Percentiles rank a stretch among this genome's conserved stretches.
Evolutionary conservation across 208 protist genomes (phyloP).

Genomic region (Leishmania tarentolae): DNA sequence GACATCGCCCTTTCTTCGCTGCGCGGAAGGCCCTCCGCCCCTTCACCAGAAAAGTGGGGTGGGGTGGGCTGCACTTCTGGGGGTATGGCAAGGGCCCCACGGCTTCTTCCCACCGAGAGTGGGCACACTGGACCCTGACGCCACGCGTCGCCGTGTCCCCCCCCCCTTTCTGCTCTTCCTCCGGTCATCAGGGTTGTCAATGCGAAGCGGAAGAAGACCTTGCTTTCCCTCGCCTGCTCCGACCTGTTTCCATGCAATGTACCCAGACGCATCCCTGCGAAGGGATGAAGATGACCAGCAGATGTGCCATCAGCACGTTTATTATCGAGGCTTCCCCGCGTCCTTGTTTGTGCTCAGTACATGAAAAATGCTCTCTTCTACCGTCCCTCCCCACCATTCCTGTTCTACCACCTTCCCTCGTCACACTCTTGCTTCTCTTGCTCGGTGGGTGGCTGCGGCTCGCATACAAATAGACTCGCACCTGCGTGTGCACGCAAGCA

Average conservation of each 20-base stretch:
- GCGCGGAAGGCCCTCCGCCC: too few relatives aligned
- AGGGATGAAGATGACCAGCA: background rate
- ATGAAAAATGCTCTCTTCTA: background rate
- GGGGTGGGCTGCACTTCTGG: too few relatives aligned
- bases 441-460: background rate
- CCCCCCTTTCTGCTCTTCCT: too few relatives aligned
- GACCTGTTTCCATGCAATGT: too few relatives aligned
- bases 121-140: too few relatives aligned
- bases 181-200: too few relatives aligned
- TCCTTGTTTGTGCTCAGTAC: background rate
- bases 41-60: too few relatives aligned
- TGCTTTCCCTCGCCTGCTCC: too few relatives aligned
- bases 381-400: background rate
- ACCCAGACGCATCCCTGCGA: background rate
- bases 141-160: too few relatives aligned
- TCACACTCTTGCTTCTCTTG: background rate
- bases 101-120: too few relatives aligned
- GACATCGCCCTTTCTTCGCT: background rate
- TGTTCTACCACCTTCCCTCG: background rate
- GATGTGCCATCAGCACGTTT: background rate
- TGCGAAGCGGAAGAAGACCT: too few relatives aligned
- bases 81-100: too few relatives aligned
- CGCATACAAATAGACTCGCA: background rate
- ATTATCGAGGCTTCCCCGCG: background rate
- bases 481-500: background rate